Percentiles rank a stretch among this genome's conserved stretches.
Conservation (phyloP, 495 filamentous ascomycete species). For the Lophiostoma macrostomum region DNA sequence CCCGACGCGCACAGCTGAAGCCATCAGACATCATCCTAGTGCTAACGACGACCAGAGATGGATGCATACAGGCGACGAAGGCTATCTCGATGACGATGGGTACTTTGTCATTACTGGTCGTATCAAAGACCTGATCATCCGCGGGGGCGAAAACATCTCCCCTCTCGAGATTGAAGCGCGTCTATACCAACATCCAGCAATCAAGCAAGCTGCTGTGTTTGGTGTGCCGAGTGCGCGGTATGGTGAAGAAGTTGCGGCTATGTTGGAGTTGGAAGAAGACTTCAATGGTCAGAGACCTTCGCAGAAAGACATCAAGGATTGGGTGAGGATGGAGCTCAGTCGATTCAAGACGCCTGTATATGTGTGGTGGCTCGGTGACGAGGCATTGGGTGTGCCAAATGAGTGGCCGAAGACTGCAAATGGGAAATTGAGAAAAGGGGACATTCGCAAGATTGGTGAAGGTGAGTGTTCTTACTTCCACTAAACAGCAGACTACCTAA, state of each 20-base stretch:
- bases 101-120: slow-evolving; percentile 33
- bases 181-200: slow-evolving; percentile 24
- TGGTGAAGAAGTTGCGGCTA: slow-evolving; percentile 30
- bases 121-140: slow-evolving; percentile 36
- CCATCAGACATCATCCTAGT: too few species aligned
- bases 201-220: slow-evolving; percentile 27
- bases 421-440: too few species aligned
- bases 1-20: too few species aligned
- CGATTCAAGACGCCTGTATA: slow-evolving; percentile 32
- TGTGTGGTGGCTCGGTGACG: slow-evolving; percentile 30
- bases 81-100: slow-evolving; percentile 30
- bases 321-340: slow-evolving; percentile 26
- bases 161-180: slow-evolving; percentile 36
- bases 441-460: too few species aligned
- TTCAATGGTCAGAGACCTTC: slow-evolving; percentile 5
- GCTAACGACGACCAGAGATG: slow-evolving; percentile 21
- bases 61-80: slow-evolving; percentile 38
- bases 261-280: slow-evolving; percentile 20
- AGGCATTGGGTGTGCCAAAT: slow-evolving; percentile 7
- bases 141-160: slow-evolving; percentile 36
- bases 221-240: slow-evolving; percentile 34
- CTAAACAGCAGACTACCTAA: too few species aligned
- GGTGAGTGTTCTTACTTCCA: too few species aligned
- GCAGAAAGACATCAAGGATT: slow-evolving; percentile 25
- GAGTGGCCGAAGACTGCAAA: slow-evolving; percentile 29